Percentiles rank a stretch among this genome's conserved stretches.
These are phyloP conservation scores for Karstenula rhodostoma DNA, from an alignment of 2,329 filamentous ascomycete genomes.

Conservation along the genomic window DNA sequence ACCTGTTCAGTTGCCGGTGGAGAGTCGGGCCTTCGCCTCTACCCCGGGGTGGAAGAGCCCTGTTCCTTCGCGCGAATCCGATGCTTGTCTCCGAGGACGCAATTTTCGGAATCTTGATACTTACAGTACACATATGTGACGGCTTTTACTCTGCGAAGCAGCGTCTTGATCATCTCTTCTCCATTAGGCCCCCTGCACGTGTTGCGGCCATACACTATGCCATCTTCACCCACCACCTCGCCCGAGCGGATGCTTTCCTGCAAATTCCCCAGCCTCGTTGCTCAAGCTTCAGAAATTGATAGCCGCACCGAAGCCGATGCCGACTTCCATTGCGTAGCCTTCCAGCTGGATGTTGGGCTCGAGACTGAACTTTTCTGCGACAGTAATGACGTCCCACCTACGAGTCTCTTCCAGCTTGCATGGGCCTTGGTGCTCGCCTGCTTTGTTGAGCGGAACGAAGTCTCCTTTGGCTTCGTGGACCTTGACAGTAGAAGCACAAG, in stretches of 20 bases:
- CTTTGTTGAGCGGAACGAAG: not conserved
- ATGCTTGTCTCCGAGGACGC: not conserved
- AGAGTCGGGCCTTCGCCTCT: not conserved
- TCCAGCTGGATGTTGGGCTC: constrained; percentile 4
- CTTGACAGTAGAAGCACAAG: not conserved
- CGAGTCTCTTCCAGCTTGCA: not conserved
- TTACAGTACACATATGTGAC: not conserved
- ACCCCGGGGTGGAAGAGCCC: not conserved
- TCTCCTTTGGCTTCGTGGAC: not conserved
- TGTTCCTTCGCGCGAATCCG: not conserved
- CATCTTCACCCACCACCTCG: not conserved
- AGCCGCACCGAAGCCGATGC: not conserved
- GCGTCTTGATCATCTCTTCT: not conserved
- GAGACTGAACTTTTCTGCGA: constrained; percentile 6
- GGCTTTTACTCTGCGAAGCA: not conserved
- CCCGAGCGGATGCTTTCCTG: too few species aligned
- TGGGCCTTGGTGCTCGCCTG: constrained; percentile 9
- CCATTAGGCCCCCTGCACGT: not conserved
- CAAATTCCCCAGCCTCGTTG: not conserved
- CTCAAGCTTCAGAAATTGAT: not conserved
- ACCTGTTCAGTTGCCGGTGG: constrained; percentile 1
- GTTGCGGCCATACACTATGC: not conserved
- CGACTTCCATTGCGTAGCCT: not conserved
- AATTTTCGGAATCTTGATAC: not conserved
- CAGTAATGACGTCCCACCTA: not conserved